Evolutionary conservation across 768 basidiomycete species (phyloP).

Genomic region (Sporobolomyces roseus): DNA sequence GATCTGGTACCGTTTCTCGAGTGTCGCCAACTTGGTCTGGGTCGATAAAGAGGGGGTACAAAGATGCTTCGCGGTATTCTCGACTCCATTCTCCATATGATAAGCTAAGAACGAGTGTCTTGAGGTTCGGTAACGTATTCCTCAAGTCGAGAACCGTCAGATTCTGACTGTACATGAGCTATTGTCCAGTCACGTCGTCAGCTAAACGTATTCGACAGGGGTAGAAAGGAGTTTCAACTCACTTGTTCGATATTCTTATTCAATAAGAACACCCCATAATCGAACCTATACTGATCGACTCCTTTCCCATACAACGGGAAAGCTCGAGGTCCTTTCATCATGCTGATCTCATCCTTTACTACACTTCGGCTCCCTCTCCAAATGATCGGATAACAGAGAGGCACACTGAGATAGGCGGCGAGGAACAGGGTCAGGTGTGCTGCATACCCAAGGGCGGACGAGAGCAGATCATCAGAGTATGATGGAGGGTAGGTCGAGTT

Average conservation of each 20-base stretch:
- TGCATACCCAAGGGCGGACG: slow-evolving; percentile 84
- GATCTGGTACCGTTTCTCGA: too few species aligned
- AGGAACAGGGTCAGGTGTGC: slow-evolving; percentile 81
- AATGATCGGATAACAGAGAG: slow-evolving; percentile 80
- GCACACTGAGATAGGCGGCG: slow-evolving; percentile 69
- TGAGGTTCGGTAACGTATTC: slow-evolving; percentile 93
- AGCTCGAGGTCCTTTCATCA: slow-evolving; percentile 93
- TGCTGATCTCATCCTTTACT: slow-evolving; percentile 85
- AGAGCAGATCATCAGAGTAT: slow-evolving; percentile 85
- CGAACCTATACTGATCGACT: slow-evolving; percentile 93
- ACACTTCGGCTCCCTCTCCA: slow-evolving; percentile 85
- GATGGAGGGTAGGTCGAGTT: slow-evolving; percentile 64
- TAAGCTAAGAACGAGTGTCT: slow-evolving; percentile 82
- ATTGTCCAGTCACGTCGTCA: not conserved
- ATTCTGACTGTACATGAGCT: slow-evolving; percentile 56
- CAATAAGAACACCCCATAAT: slow-evolving; percentile 91
- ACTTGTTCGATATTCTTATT: slow-evolving; percentile 98
- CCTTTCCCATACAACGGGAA: slow-evolving; percentile 93
- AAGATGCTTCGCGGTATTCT: slow-evolving; percentile 11
- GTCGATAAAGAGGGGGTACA: slow-evolving; percentile 3
- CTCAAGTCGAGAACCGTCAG: slow-evolving; percentile 85
- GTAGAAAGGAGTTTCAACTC: slow-evolving; percentile 42
- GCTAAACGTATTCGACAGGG: not conserved
- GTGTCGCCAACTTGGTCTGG: not conserved
- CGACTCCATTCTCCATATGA: slow-evolving; percentile 45